Base-by-base conservation (phyloP, 228 moss, liverwort and hornwort species). In the Sphagnum fallax region DNA sequence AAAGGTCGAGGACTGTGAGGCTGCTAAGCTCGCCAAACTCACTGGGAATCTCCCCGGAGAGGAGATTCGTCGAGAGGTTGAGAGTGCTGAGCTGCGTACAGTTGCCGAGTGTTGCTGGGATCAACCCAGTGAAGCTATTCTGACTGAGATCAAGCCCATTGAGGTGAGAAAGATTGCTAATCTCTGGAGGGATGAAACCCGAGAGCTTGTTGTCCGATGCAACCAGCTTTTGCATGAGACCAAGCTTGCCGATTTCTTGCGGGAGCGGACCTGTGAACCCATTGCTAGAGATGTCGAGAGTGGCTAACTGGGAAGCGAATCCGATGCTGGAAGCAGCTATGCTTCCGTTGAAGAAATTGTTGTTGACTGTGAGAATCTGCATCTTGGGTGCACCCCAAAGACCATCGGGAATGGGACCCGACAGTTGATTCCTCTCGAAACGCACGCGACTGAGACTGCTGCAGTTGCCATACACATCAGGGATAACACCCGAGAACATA, bases 361-460 rank as follows among this genome's bases (percentile, higher is more conserved):
- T 55, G 12, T 8, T 12, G 9, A 55, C 55, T 55, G 55, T 8
- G 12, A 55, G 1, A 55, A 55, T 3, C 12, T 55, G 12, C 55
- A 8, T 55, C 55, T 55, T 1, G 55, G 32, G 32, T 32, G 32
- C 32, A 32, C 55, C 55, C 8, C 55, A 55, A 8, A 8, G 55
- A 55, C 12, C 9, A 55, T 8, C 55, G 8, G 12, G 12, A 8
- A 12, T 55, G 9, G 12, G 55, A 55, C 55, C 8, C 9, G 1
- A 55, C 55, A 8, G 55, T 12, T 2, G 32, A 55, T 55, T 55
- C 55, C 4, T 8, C 55, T 55, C 12, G 8, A 55, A 55, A 55
- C 95, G 85, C 49, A 92, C 79, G 63, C 92, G 71, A 48, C 52
- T 75, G 57, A 95, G 87, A 66, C 76, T 81, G 60, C 68, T 49